Conservation (phyloP, 768 basidiomycete genomes). For the Coprinopsis cinerea region DNA sequence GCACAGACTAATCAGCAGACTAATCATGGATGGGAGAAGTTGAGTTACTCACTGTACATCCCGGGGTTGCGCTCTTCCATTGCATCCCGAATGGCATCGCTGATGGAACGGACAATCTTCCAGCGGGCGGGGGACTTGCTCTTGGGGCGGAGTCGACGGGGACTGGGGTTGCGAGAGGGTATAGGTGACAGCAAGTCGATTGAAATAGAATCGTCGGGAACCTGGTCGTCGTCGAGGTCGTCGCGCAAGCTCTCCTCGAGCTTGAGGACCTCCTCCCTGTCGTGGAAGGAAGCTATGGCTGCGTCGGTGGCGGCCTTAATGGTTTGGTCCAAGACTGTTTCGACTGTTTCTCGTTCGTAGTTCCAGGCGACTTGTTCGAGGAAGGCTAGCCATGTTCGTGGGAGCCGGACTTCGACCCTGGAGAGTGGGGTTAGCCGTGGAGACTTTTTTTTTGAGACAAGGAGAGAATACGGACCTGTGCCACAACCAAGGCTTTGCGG, state of each 20-base stretch:
- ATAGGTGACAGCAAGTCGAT: conserved; percentile 73
- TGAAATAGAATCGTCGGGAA: conserved; percentile 67
- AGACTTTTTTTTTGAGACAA: too few relatives aligned
- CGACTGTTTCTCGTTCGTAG: conserved; percentile 61
- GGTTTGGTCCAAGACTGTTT: conserved; percentile 57
- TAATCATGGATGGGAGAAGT: too few relatives aligned
- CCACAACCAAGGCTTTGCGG: conserved; percentile 89
- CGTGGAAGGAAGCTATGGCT: conserved; percentile 44
- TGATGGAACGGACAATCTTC: conserved; percentile 76
- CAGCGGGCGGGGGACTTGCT: conserved; percentile 81
- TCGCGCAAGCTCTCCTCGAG: conserved; percentile 60
- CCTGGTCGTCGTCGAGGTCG: conserved; percentile 46
- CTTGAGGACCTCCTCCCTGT: conserved; percentile 39
- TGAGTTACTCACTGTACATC: conserved; percentile 66
- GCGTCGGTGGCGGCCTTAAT: conserved; percentile 62
- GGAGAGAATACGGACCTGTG: conserved; percentile 38
- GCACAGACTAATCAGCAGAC: conserved; percentile 7
- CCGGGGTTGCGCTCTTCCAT: conserved; percentile 59
- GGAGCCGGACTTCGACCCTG: conserved; percentile 73
- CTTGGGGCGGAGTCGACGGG: conserved; percentile 65
- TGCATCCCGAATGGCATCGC: conserved; percentile 68
- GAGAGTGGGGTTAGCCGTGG: not conserved
- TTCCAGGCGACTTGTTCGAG: conserved; percentile 75
- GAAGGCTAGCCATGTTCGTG: conserved; percentile 78
- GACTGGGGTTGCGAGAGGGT: conserved; percentile 80